Evolutionary conservation across 2,329 filamentous ascomycete species (phyloP).

Genomic region (Diaporthe citri): DNA sequence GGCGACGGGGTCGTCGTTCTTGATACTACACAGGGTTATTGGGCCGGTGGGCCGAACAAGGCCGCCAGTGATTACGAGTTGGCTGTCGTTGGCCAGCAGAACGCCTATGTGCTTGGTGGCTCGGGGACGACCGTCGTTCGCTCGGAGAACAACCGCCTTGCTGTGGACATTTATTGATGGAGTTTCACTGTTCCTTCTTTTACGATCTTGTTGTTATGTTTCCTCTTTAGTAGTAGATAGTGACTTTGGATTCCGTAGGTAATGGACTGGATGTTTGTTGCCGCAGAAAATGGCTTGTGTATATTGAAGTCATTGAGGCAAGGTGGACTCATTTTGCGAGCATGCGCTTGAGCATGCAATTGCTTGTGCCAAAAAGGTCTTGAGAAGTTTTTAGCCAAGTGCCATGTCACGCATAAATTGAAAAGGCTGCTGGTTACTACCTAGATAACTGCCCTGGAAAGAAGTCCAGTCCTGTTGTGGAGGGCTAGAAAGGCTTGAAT

Average conservation of each 20-base stretch:
- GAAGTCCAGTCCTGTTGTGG: too few relatives aligned
- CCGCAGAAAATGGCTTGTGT: not conserved
- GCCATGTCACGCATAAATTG: too few relatives aligned
- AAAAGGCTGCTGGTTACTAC: too few relatives aligned
- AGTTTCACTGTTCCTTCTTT: not conserved
- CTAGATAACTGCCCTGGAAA: too few relatives aligned
- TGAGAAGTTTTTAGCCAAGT: too few relatives aligned
- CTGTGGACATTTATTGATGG: slow-evolving; percentile 10
- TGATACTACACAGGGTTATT: slow-evolving; percentile 53
- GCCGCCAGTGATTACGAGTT: slow-evolving; percentile 52
- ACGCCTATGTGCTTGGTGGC: slow-evolving; percentile 52
- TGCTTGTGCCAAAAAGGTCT: too few relatives aligned
- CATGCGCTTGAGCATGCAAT: too few relatives aligned
- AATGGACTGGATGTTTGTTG: not conserved
- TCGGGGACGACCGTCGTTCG: slow-evolving; percentile 3
- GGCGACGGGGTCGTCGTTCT: slow-evolving; percentile 50
- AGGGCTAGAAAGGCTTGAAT: too few relatives aligned
- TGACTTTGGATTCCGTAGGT: not conserved
- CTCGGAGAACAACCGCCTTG: slow-evolving; percentile 9
- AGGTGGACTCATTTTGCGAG: not conserved
- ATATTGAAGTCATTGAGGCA: too few relatives aligned
- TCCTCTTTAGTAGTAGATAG: not conserved
- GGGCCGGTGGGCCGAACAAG: slow-evolving; percentile 52
- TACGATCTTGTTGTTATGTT: too few relatives aligned
- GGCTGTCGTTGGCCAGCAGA: slow-evolving; percentile 48